phyloP scores from a whole-genome alignment of 345 rosid genomes.

The Euphorbia lathyris region DNA sequence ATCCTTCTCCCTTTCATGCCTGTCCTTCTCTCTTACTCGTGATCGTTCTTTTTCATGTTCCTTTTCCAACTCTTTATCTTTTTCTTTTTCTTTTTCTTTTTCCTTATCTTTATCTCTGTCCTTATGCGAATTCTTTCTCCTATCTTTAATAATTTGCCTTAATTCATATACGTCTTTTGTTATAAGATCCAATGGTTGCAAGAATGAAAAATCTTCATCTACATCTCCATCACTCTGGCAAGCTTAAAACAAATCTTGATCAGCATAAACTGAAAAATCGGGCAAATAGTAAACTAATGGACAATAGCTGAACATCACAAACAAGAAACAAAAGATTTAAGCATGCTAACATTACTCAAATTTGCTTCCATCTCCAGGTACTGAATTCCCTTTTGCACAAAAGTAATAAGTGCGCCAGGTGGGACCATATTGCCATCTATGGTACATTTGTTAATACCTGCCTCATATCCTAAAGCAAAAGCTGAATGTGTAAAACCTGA shows the following conservation, averaged over 20 bases:
- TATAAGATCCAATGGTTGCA: constrained; percentile 94
- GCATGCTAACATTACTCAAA: constrained; percentile 63
- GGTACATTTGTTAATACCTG: constrained; percentile 75
- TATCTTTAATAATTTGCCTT: constrained; percentile 75
- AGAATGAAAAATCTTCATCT: constrained; percentile 94
- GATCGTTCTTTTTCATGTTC: constrained; percentile 59
- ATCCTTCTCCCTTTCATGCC: constrained; percentile 66
- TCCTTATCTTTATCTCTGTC: constrained; percentile 55
- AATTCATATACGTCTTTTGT: constrained; percentile 81
- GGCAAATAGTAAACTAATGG: constrained; percentile 2
- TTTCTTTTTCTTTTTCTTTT: constrained; percentile 39
- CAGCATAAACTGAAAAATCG: constrained; percentile 21
- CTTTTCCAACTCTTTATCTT: constrained; percentile 38
- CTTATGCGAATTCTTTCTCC: constrained; percentile 50
- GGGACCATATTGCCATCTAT: constrained; percentile 96
- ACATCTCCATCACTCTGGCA: constrained; percentile 71
- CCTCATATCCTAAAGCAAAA: constrained; percentile 91
- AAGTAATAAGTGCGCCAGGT: constrained; percentile 85
- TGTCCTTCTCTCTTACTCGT: constrained; percentile 67
- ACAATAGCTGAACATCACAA: constrained; percentile 1
- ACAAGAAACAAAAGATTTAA: constrained; percentile 17
- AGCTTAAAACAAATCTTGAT: constrained; percentile 36
- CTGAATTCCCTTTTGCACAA: constrained; percentile 92
- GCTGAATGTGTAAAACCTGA: constrained; percentile 88
- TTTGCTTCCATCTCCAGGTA: constrained; percentile 99